Base-by-base conservation (phyloP, 441 rosid species). In the Isatis lusitanica region DNA sequence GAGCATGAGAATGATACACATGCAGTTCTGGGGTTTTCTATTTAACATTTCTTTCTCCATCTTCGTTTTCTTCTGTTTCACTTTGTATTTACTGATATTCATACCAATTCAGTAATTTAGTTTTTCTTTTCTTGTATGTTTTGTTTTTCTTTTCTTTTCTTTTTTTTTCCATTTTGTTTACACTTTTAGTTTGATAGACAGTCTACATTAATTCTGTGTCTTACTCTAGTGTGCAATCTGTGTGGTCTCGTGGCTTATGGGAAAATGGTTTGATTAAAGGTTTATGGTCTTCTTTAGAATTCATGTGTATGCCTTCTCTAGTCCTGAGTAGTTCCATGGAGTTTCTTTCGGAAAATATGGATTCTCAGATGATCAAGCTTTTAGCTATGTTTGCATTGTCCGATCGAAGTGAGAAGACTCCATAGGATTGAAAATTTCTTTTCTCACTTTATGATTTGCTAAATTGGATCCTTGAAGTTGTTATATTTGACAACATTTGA, bases 1-100 rank as follows among this genome's bases (percentile, higher is more conserved):
- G 78, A 78, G 86, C 85, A 79, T 83, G 80, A 78, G 80, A 86
- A 80, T 60, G 73, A 73, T 79, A 68, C 56, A 53, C 70, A 78
- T 78, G 79, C 81, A 73, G 71, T 73, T 82, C 79, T 61, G 72
- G 84, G 62, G 28, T 73, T 73, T 71, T 57, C 28, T 9, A 0
- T 63, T 47, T 63, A 7, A 44, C 60, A 16, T 36, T 47, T 52
- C 46, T 18, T 28, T 55, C 61, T 75, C 65, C 24, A 59, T 68
- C 51, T 53, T 42, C 13, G 42, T 42, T 66, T 3, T 68, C 53
- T 38, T 75, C 10, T 13, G 43, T 76, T 55, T 69, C 16, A 11
- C 6, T 42, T 40, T 63, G 79, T 75, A 47, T 65, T 35, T 60
- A 28, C n/a, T 42, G 26, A 33, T 66, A 59, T 33, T 18, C 17